Evolutionary conservation across 306 rosid species (phyloP).

Genomic region (Vicia villosa): DNA sequence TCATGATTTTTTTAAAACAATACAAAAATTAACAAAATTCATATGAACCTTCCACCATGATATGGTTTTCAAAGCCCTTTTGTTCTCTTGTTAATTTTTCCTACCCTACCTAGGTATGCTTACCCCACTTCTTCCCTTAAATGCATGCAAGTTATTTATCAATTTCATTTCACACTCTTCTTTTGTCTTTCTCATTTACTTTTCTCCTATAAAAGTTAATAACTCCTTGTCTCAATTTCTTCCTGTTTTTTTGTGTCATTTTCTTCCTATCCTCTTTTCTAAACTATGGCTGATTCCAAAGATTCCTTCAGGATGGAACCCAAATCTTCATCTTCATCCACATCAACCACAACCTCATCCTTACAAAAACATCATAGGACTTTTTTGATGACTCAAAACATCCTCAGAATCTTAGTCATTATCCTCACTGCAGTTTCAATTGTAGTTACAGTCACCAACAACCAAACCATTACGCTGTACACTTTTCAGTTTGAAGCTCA

Average conservation of each 20-base stretch:
- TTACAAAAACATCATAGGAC: neutral
- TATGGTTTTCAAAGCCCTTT: too few species aligned
- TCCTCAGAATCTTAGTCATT: neutral
- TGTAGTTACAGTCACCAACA: neutral
- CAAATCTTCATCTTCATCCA: neutral
- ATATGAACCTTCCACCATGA: too few species aligned
- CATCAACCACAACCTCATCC: neutral
- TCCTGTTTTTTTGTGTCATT: too few species aligned
- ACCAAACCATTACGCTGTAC: slow-evolving; percentile 38
- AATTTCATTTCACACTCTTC: neutral
- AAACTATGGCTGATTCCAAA: neutral
- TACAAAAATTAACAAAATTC: too few species aligned
- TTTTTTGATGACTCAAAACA: neutral
- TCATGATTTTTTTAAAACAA: too few species aligned
- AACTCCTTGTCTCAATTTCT: too few species aligned
- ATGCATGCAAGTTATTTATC: neutral
- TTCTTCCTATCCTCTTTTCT: neutral
- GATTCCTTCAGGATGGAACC: neutral
- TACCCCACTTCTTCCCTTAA: neutral
- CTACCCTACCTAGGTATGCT: neutral
- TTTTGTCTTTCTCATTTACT: neutral
- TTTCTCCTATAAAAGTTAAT: neutral
- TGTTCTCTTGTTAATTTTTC: too few species aligned
- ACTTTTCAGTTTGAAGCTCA: slow-evolving; percentile 48
- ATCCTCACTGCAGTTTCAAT: slow-evolving; percentile 33